These are phyloP conservation scores for Dittrichia graveolens DNA, from an alignment of 129 eudicot species.

Conservation along the genomic window DNA sequence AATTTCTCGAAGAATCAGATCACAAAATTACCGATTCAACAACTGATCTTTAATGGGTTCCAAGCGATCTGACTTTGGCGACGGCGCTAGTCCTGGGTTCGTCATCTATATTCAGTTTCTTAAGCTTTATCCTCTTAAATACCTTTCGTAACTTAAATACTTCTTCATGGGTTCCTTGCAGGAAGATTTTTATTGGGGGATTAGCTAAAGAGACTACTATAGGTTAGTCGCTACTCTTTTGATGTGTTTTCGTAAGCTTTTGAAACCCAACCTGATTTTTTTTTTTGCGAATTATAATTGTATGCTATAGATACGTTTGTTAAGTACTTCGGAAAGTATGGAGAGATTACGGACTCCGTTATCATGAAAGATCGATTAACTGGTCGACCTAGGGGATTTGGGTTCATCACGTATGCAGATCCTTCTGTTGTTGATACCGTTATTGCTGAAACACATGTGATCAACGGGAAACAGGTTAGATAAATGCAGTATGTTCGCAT, in stretches of 20 bases:
- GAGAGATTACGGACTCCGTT: slow-evolving; percentile 89
- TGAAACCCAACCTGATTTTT: neutral
- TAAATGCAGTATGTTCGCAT: neutral
- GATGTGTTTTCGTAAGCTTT: neutral
- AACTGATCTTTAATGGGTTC: slow-evolving; percentile 58
- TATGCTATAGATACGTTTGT: slow-evolving; percentile 57
- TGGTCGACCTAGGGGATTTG: slow-evolving; percentile 90
- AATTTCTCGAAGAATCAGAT: neutral
- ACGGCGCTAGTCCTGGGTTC: slow-evolving; percentile 96
- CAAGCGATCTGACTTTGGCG: slow-evolving; percentile 65
- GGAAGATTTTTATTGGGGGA: slow-evolving; percentile 91
- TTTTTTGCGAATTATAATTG: neutral
- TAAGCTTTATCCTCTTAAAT: neutral
- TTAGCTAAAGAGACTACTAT: slow-evolving; percentile 75
- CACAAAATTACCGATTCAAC: slow-evolving; percentile 7
- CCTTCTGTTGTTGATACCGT: slow-evolving; percentile 88
- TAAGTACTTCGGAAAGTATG: slow-evolving; percentile 84
- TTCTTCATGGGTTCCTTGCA: slow-evolving; percentile 34
- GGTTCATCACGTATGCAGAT: slow-evolving; percentile 88
- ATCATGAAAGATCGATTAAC: slow-evolving; percentile 86
- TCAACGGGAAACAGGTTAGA: slow-evolving; percentile 80
- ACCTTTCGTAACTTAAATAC: neutral
- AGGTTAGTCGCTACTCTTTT: slow-evolving; percentile 41
- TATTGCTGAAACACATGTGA: slow-evolving; percentile 75
- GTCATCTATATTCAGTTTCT: neutral